phyloP scores from a whole-genome alignment of 257 asterid species.

The Solanum bulbocastanum region DNA sequence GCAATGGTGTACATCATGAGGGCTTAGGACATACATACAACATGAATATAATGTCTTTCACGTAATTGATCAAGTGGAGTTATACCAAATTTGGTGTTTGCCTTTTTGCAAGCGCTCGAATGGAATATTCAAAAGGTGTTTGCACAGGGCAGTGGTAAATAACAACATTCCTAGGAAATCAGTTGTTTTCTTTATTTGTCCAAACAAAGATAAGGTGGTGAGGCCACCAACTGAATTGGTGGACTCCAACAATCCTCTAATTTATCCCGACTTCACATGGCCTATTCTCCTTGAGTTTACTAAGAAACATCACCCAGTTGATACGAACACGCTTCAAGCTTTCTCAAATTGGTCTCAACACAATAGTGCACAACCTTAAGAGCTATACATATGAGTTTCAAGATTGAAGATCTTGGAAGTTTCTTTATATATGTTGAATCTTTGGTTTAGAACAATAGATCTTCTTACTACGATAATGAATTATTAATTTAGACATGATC shows the following conservation, averaged over 20 bases:
- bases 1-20: too few relatives aligned
- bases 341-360: too few relatives aligned
- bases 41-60: not conserved
- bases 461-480: too few relatives aligned
- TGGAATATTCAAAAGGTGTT: not conserved
- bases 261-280: not conserved
- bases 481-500: not conserved
- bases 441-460: too few relatives aligned
- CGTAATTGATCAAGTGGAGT: too few relatives aligned
- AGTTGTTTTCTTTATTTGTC: not conserved
- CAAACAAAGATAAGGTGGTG: not conserved
- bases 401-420: too few relatives aligned
- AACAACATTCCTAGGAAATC: not conserved
- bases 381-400: too few relatives aligned
- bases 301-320: not conserved
- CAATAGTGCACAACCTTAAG: too few relatives aligned
- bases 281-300: not conserved
- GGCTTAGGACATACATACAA: not conserved
- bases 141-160: not conserved
- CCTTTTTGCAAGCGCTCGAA: not conserved
- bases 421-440: too few relatives aligned
- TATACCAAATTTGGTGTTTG: not conserved
- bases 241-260: not conserved
- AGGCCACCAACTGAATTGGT: not conserved
- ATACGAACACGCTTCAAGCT: too few relatives aligned